phyloP scores from a whole-genome alignment of 169 alveolate species.

The Theileria orientalis region DNA sequence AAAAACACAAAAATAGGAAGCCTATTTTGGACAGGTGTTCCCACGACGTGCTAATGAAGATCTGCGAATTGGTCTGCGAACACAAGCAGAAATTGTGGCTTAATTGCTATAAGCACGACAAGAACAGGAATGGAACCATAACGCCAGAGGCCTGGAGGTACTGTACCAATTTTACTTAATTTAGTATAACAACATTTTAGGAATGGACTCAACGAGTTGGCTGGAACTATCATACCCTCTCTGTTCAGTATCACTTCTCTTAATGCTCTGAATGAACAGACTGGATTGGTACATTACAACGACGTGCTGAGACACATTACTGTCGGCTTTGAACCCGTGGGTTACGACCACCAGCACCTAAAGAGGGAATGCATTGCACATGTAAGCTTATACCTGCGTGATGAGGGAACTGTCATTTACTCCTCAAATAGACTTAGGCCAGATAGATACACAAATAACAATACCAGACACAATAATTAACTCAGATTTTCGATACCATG shows the following conservation, averaged over 20 bases:
- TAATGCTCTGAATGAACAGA: conserved; percentile 56
- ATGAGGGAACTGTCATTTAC: no score
- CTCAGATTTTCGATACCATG: conserved; percentile 78
- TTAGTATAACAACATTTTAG: not conserved
- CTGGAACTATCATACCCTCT: conserved; percentile 60
- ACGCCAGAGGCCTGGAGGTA: conserved; percentile 56
- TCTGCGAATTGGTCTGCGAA: conserved; percentile 54
- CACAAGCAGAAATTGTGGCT: conserved; percentile 60
- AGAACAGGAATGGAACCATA: conserved; percentile 32
- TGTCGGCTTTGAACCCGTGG: conserved; percentile 53
- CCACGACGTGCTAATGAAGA: conserved; percentile 44
- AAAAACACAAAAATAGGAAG: conserved; percentile 14
- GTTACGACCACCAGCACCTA: conserved; percentile 44
- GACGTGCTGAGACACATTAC: conserved; percentile 65
- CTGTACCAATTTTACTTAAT: not conserved
- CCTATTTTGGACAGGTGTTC: conserved; percentile 24
- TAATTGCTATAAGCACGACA: conserved; percentile 59
- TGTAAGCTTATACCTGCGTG: conserved; percentile 6
- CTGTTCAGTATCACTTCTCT: conserved; percentile 58
- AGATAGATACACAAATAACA: no score
- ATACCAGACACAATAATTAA: not conserved
- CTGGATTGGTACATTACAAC: conserved; percentile 68
- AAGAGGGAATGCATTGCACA: conserved; percentile 62
- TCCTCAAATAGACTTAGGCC: no score
- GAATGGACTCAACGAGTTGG: conserved; percentile 57